Evolutionary conservation across 345 rosid genomes (phyloP), one percentile per base, ranked within the genome.

Genomic region (Lepidium africanum): DNA sequence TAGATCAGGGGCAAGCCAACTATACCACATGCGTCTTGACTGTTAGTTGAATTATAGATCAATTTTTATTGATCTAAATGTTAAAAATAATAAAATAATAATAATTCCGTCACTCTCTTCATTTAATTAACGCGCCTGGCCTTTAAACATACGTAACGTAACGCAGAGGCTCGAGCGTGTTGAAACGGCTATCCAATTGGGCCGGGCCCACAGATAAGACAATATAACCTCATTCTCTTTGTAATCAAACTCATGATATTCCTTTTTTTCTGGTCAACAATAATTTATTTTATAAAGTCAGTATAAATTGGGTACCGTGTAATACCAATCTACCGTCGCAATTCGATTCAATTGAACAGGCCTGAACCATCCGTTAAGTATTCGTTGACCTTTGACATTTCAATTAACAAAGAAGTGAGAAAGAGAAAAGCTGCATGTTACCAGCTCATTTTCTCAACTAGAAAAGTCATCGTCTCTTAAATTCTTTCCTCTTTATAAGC

Each of bases 401-500:
- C 14, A 48, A 47, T 47, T 13, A 6, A 38, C 59, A 40, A 36
- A 32, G 3, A 11, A 15, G 30, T 5, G 6, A 48, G 30, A 30
- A 0, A 11, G 7, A 42, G 11, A 38, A 0, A 10, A 12, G 0
- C 5, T 9, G 60, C 77, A 65, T 32, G 71, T 50, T 66, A 10
- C 67, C 59, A 49, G 72, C 48, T 21, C 50, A 53, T 5, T 51
- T 32, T 46, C 48, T 4, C 56, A 43, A 35, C 49, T 1, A 41
- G 71, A 58, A 73, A 59, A 59, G 56, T 66, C 77, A 35, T 13
- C 37, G 11, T 40, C 35, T 49, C 49, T 37, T 59, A 59, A 56
- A 45, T 72, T 9, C 57, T 64, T 50, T 42, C 42, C 48, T 2
- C 67, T 67, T 51, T 73, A 73, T 73, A 73, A 67, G 7, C 68